Evolutionary conservation across 2,329 filamentous ascomycete genomes (phyloP), one percentile per base, ranked within the genome.

Genomic region (Colletotrichum spinosum): DNA sequence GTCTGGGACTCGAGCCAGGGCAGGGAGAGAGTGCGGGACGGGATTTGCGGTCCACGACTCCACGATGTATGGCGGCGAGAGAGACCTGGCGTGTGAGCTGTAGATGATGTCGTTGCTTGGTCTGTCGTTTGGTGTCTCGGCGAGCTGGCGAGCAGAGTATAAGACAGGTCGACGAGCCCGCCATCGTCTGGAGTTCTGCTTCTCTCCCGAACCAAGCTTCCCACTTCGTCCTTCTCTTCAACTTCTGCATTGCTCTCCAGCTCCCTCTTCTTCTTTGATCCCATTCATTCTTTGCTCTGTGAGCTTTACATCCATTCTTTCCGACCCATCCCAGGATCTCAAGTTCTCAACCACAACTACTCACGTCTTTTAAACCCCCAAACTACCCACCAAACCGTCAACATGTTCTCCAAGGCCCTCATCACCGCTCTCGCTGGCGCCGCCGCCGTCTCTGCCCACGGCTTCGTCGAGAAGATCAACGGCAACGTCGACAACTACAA

Each of bases 401-500:
- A 55, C 12, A 65, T 65, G 62, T 62, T 56, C 62, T n/a, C 62
- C 62, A 68, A 67, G 55, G 17, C 72, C 8, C 67, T 69, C 51
- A 42, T 74, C 54, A 53, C 69, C 55, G 64, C 67, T 9, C 48
- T 70, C 10, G 13, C 66, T 41, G 49, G 74, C 39, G 73, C 71
- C 55, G 55, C 68, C 11, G 69, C 69, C n/a, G 74, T 70, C 65
- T 70, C 69, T 49, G 74, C 71, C 33, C 74, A 76, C 69, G 74
- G 74, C 54, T 73, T 72, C 67, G 76, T 78, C 41, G 66, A 66
- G 34, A 68, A 73, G 34, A 72, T 75, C 55, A 69, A 73, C 48
- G 69, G 69, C 41, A 73, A 73, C 51, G 79, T 77, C 70, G 68
- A 70, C 61, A 69, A 69, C 52, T 70, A 69, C 68, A 66, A 71